phyloP scores from a whole-genome alignment of 768 basidiomycete genomes.

The Rhodotorula sphaerocarpa region DNA sequence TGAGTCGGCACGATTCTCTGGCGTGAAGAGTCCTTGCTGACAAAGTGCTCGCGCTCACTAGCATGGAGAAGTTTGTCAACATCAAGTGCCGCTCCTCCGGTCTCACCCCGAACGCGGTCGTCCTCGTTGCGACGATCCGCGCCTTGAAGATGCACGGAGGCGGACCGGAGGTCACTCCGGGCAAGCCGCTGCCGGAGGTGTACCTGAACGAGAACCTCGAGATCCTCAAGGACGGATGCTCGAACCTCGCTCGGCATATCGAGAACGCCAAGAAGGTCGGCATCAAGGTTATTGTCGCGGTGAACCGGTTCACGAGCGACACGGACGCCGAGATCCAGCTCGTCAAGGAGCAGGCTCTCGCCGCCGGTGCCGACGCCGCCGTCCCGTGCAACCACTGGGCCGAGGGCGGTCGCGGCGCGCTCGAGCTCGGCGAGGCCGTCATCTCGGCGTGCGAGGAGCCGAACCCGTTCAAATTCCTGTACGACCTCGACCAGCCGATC shows the following conservation, averaged over 20 bases:
- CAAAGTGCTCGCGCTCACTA: background rate
- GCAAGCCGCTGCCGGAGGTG: slow-evolving; percentile 83
- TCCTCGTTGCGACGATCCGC: slow-evolving; percentile 94
- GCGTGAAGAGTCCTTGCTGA: background rate
- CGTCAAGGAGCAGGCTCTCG: slow-evolving; percentile 67
- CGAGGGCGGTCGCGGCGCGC: slow-evolving; percentile 81
- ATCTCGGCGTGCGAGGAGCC: slow-evolving; percentile 64
- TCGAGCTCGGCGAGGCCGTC: slow-evolving; percentile 84
- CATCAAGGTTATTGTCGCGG: slow-evolving; percentile 86
- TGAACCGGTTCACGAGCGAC: slow-evolving; percentile 92
- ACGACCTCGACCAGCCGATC: slow-evolving; percentile 59
- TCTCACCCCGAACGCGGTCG: slow-evolving; percentile 81
- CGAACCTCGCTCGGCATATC: slow-evolving; percentile 87
- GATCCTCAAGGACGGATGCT: slow-evolving; percentile 79
- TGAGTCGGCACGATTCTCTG: slow-evolving; percentile 33
- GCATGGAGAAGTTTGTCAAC: slow-evolving; percentile 99
- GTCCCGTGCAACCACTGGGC: slow-evolving; percentile 98
- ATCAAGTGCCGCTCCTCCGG: slow-evolving; percentile 96
- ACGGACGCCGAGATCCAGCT: slow-evolving; percentile 80
- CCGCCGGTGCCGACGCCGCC: slow-evolving; percentile 85
- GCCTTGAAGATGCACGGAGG: slow-evolving; percentile 99
- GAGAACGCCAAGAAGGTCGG: slow-evolving; percentile 92
- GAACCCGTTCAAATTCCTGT: slow-evolving; percentile 77
- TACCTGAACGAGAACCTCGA: slow-evolving; percentile 90
- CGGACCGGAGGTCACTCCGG: slow-evolving; percentile 90